phyloP scores from a whole-genome alignment of 169 alveolate species.

The Eimeria maxima region DNA sequence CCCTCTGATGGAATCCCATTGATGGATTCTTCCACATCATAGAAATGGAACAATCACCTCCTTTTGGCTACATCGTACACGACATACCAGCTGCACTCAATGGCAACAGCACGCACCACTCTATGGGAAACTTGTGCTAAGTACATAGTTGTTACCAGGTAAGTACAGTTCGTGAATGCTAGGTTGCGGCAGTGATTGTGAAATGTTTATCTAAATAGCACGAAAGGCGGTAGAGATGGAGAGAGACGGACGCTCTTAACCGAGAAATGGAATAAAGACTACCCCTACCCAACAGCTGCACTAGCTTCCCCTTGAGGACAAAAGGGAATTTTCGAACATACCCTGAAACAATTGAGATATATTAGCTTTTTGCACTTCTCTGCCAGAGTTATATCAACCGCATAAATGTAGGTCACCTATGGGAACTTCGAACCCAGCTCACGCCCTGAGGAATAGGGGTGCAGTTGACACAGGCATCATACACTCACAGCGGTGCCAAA shows the following conservation, averaged over 20 bases:
- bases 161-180: background rate
- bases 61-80: background rate
- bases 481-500: background rate
- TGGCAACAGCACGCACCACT: background rate
- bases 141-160: background rate
- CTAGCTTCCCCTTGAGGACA: background rate
- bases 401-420: background rate
- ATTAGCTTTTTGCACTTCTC: background rate
- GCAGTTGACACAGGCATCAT: background rate
- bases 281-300: background rate
- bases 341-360: background rate
- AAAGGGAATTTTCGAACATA: background rate
- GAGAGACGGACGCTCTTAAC: constrained; percentile 4
- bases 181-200: background rate
- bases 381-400: background rate
- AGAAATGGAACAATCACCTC: background rate
- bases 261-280: background rate
- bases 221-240: background rate
- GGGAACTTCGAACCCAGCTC: background rate
- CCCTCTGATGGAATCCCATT: background rate
- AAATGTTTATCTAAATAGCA: background rate
- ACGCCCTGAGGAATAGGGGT: background rate
- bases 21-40: background rate
- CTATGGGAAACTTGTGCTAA: background rate
- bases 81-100: background rate